phyloP scores from a whole-genome alignment of 805 yeast genomes.

The Cyberlindnera lachancei region DNA sequence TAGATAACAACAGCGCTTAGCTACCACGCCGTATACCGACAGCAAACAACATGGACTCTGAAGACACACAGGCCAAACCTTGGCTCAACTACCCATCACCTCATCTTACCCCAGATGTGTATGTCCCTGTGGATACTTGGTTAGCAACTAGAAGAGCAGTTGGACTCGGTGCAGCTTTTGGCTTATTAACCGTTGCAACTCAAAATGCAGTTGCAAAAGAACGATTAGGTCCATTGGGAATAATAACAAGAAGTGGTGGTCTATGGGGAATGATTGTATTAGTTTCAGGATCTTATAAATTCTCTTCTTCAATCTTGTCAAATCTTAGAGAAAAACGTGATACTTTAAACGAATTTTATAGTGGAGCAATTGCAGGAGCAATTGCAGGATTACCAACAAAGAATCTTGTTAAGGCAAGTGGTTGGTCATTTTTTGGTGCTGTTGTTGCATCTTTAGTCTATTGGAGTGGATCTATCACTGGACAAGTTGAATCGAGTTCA shows the following conservation, averaged over 20 bases:
- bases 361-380: slow-evolving; percentile 41
- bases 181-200: slow-evolving; percentile 40
- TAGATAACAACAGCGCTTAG: no score
- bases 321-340: slow-evolving; percentile 59
- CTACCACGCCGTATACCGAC: no score
- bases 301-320: slow-evolving; percentile 37
- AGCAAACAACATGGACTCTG: no score
- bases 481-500: slow-evolving; percentile 33
- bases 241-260: slow-evolving; percentile 16
- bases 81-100: slow-evolving; percentile 19
- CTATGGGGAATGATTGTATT: slow-evolving; percentile 39
- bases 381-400: slow-evolving; percentile 28
- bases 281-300: slow-evolving; percentile 40
- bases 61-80: no score
- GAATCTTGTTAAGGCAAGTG: slow-evolving; percentile 35
- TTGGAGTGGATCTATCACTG: slow-evolving; percentile 42
- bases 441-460: slow-evolving; percentile 33
- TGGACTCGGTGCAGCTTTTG: slow-evolving; percentile 37
- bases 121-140: slow-evolving; percentile 49
- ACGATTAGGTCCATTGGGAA: slow-evolving; percentile 31
- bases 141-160: slow-evolving; percentile 41
- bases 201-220: slow-evolving; percentile 37
- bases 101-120: slow-evolving; percentile 30
- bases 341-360: slow-evolving; percentile 48
- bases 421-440: slow-evolving; percentile 39